Percentiles rank a stretch among this genome's conserved stretches.
Conservation (phyloP, 306 rosid genomes). For the Vachellia pachyceras region DNA sequence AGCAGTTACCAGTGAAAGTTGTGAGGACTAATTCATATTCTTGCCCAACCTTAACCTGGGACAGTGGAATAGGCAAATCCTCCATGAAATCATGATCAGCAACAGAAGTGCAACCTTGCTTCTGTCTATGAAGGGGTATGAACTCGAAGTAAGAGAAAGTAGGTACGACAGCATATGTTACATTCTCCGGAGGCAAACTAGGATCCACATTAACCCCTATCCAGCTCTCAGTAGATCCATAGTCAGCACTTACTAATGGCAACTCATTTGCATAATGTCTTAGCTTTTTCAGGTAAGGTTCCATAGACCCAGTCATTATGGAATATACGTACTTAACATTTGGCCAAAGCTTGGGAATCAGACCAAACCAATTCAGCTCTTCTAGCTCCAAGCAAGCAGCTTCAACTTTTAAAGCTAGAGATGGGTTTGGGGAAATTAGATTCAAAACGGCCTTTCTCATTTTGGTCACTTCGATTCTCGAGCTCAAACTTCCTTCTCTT, state of each 20-base stretch:
- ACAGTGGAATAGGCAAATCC: conserved; percentile 78
- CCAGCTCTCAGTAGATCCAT: conserved; percentile 99
- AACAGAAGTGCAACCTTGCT: conserved; percentile 36
- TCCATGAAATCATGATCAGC: conserved; percentile 66
- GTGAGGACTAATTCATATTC: conserved; percentile 89
- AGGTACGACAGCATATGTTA: conserved; percentile 82
- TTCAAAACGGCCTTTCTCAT: conserved; percentile 62
- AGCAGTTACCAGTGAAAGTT: conserved; percentile 82
- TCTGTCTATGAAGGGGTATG: conserved; percentile 70
- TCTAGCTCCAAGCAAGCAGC: conserved; percentile 57
- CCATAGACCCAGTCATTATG: conserved; percentile 95
- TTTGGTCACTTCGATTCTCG: conserved; percentile 51
- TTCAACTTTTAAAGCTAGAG: conserved; percentile 58
- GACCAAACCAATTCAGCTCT: conserved; percentile 61
- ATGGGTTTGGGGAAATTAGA: conserved; percentile 57
- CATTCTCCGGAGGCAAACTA: conserved; percentile 69
- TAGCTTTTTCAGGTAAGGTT: conserved; percentile 75
- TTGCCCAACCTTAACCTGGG: conserved; percentile 75
- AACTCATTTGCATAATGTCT: conserved; percentile 75
- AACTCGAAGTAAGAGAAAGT: conserved; percentile 93
- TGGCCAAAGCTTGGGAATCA: conserved; percentile 83
- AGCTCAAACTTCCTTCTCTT: conserved; percentile 50
- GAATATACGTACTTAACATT: conserved; percentile 85
- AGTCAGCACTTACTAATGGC: too few relatives aligned
- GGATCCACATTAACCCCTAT: conserved; percentile 93